phyloP scores from a whole-genome alignment of 2,329 filamentous ascomycete species.

The Onygena corvina region DNA sequence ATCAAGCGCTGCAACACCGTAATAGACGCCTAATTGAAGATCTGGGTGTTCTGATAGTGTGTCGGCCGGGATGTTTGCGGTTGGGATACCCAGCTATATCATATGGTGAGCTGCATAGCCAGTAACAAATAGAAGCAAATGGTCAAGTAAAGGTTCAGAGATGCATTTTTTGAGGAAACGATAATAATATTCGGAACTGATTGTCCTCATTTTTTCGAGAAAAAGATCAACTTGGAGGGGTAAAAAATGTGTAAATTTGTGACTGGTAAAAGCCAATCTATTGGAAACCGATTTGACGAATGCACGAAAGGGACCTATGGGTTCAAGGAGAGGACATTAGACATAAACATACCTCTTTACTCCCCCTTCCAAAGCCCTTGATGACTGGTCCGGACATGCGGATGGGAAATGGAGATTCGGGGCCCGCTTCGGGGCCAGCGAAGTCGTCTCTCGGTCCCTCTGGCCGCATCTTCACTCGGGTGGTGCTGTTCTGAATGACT shows the following conservation, averaged over 20 bases:
- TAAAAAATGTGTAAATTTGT: too few species aligned
- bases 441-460: conserved; percentile 52
- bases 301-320: neutral
- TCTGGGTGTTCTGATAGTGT: conserved; percentile 51
- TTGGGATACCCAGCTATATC: conserved; percentile 77
- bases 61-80: conserved; percentile 67
- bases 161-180: too few species aligned
- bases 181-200: too few species aligned
- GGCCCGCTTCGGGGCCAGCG: conserved; percentile 61
- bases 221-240: too few species aligned
- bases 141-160: too few species aligned
- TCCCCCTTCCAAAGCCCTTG: conserved; percentile 84
- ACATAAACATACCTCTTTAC: conserved; percentile 56
- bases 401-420: conserved; percentile 67
- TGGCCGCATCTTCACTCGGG: conserved; percentile 39
- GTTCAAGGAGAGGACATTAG: neutral
- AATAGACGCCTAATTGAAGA: conserved; percentile 75
- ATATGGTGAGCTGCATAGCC: neutral
- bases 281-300: too few species aligned
- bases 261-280: too few species aligned
- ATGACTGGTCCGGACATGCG: conserved; percentile 77
- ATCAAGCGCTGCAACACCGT: conserved; percentile 71
- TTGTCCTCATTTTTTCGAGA: too few species aligned
- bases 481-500: too few species aligned
- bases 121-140: too few species aligned